Evolutionary conservation across 371 early-diverging fungal species (phyloP).

Genomic region (Umbelopsis sp.): DNA sequence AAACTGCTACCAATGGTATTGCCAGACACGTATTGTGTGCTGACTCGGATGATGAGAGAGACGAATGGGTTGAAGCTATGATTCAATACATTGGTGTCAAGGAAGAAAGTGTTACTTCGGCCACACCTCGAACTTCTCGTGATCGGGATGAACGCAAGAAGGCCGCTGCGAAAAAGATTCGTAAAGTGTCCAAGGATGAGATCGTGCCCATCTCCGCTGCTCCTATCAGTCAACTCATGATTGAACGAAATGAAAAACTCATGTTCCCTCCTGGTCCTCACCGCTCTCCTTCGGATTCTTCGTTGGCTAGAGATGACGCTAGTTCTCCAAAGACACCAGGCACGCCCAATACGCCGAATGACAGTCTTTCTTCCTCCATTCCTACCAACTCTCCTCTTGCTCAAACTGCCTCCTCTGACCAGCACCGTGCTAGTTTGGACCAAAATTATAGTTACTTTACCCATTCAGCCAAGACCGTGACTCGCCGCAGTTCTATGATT

Average conservation of each 20-base stretch:
- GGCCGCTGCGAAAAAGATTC: conserved; percentile 30
- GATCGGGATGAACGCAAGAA: conserved; percentile 26
- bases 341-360: conserved; percentile 23
- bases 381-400: conserved; percentile 17
- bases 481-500: conserved; percentile 45
- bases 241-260: conserved; percentile 21
- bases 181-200: conserved; percentile 47
- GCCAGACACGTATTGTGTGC: conserved; percentile 84
- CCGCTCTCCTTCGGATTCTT: conserved; percentile 17
- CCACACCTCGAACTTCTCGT: background rate
- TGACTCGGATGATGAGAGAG: conserved; percentile 83
- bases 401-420: conserved; percentile 27
- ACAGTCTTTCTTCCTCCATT: background rate
- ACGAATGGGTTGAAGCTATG: conserved; percentile 81
- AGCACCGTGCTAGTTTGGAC: conserved; percentile 24
- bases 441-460: conserved; percentile 15
- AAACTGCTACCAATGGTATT: conserved; percentile 58
- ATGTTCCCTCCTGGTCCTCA: conserved; percentile 20
- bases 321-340: conserved; percentile 19
- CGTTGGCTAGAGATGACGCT: conserved; percentile 7
- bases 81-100: conserved; percentile 47
- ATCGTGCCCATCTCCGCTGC: conserved; percentile 37
- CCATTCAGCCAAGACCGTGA: conserved; percentile 15
- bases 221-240: conserved; percentile 39
- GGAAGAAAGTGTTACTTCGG: background rate